Conservation (phyloP, 2,329 filamentous ascomycete genomes). For the Penicillium sp. region DNA sequence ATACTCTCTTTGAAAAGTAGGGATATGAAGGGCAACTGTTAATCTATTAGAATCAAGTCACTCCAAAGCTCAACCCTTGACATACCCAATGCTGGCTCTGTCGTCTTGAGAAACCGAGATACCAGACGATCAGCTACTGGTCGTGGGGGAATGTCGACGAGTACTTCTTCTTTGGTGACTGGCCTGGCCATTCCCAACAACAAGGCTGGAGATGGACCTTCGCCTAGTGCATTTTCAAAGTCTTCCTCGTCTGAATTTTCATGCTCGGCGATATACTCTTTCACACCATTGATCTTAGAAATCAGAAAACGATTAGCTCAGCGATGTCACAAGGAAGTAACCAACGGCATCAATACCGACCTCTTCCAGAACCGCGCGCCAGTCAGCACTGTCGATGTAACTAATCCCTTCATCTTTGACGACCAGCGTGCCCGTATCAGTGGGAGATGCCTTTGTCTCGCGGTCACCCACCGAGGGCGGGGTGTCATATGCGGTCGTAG, state of each 20-base stretch:
- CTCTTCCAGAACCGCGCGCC: slow-evolving; percentile 41
- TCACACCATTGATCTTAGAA: slow-evolving; percentile 37
- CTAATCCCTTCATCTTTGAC: slow-evolving; percentile 36
- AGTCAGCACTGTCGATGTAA: slow-evolving; percentile 41
- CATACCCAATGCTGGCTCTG: slow-evolving; percentile 36
- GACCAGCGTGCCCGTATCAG: slow-evolving; percentile 35
- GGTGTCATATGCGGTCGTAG: slow-evolving; percentile 10
- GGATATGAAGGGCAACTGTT: slow-evolving; percentile 33
- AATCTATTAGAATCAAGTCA: background rate
- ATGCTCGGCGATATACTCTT: slow-evolving; percentile 31
- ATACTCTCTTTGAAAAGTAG: slow-evolving; percentile 38
- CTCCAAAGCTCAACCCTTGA: background rate
- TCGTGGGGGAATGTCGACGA: slow-evolving; percentile 35
- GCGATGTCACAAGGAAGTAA: slow-evolving; percentile 3
- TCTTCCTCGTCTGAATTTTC: slow-evolving; percentile 30
- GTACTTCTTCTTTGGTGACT: slow-evolving; percentile 34
- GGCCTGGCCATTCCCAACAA: slow-evolving; percentile 31
- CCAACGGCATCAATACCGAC: slow-evolving; percentile 23
- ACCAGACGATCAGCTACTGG: slow-evolving; percentile 37
- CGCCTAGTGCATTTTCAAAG: slow-evolving; percentile 21
- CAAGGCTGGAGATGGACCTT: slow-evolving; percentile 29
- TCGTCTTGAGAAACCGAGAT: slow-evolving; percentile 36
- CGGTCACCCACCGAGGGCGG: slow-evolving; percentile 13
- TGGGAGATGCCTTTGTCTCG: slow-evolving; percentile 17
- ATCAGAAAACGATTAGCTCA: slow-evolving; percentile 7